These are phyloP conservation scores for Botrytis hyacinthi DNA, from an alignment of 2,329 filamentous ascomycete genomes.

Conservation along the genomic window DNA sequence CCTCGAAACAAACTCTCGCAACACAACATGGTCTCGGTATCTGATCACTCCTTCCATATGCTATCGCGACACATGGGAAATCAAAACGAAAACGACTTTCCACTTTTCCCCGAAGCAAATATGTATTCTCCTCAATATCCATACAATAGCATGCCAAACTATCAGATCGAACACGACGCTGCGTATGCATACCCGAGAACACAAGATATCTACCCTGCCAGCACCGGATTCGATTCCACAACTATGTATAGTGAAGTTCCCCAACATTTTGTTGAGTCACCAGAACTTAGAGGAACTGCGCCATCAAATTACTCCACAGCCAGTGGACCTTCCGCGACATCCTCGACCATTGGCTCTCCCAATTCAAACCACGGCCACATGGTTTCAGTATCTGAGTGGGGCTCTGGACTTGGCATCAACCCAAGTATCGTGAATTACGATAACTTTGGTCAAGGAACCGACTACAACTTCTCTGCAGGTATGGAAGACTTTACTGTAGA, in stretches of 20 bases:
- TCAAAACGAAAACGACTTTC: constrained; percentile 41
- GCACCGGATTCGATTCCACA: constrained; percentile 48
- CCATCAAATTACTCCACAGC: constrained; percentile 39
- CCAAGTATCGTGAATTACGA: constrained; percentile 38
- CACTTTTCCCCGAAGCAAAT: constrained; percentile 48
- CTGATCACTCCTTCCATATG: constrained; percentile 91
- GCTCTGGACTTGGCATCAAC: constrained; percentile 34
- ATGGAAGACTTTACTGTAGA: constrained; percentile 41
- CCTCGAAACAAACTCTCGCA: constrained; percentile 52
- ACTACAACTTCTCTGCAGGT: constrained; percentile 38
- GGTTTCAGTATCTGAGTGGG: constrained; percentile 36
- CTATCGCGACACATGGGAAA: constrained; percentile 58
- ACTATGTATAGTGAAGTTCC: constrained; percentile 46
- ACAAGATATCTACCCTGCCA: constrained; percentile 40
- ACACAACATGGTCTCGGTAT: constrained; percentile 69
- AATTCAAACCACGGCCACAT: constrained; percentile 36
- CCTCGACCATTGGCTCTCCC: constrained; percentile 39
- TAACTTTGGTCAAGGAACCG: constrained; percentile 32
- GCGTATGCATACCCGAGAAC: constrained; percentile 34
- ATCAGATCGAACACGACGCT: constrained; percentile 47
- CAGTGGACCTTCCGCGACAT: constrained; percentile 37
- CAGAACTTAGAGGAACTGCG: constrained; percentile 33
- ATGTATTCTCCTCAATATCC: constrained; percentile 48
- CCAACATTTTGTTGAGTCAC: constrained; percentile 35
- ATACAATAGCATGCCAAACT: constrained; percentile 45